These are phyloP conservation scores for Lagenidium sp. DNA, from an alignment of 352 stramenopile genomes.

Conservation along the genomic window DNA sequence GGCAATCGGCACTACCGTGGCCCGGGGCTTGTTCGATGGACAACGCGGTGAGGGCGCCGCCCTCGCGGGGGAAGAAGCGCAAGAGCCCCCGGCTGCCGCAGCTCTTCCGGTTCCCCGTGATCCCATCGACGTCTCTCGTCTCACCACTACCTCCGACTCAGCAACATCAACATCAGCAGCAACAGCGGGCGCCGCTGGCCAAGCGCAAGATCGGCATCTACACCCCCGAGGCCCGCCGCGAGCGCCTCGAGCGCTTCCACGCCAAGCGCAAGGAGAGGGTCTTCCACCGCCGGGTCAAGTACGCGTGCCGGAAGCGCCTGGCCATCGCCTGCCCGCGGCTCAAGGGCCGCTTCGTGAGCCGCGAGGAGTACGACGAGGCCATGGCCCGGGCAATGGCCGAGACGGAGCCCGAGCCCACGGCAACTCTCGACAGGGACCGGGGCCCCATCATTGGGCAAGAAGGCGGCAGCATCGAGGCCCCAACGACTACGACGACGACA, in stretches of 20 bases:
- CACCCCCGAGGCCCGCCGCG: slow-evolving; percentile 29
- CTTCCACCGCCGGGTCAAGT: slow-evolving; percentile 67
- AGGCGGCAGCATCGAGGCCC: neutral
- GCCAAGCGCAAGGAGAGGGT: slow-evolving; percentile 68
- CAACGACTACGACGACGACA: neutral
- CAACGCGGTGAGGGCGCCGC: too few relatives aligned
- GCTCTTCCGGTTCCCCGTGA: too few relatives aligned
- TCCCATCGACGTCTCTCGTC: too few relatives aligned
- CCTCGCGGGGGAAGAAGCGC: too few relatives aligned
- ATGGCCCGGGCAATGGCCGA: slow-evolving; percentile 88
- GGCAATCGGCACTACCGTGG: too few relatives aligned
- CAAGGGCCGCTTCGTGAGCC: slow-evolving; percentile 75
- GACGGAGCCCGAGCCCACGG: neutral
- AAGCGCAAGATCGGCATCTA: slow-evolving; percentile 57
- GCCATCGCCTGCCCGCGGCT: slow-evolving; percentile 57
- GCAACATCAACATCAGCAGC: too few relatives aligned
- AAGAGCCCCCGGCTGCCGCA: too few relatives aligned
- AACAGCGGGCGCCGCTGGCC: too few relatives aligned
- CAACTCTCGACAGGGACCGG: too few relatives aligned
- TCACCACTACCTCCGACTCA: too few relatives aligned
- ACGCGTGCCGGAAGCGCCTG: slow-evolving; percentile 58
- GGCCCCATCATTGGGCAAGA: too few relatives aligned
- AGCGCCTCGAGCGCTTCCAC: slow-evolving; percentile 54
- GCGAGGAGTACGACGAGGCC: slow-evolving; percentile 88
- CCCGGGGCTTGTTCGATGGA: too few relatives aligned